phyloP scores from a whole-genome alignment of 176 grass and related monocot genomes.

The Oryza coarctata region DNA sequence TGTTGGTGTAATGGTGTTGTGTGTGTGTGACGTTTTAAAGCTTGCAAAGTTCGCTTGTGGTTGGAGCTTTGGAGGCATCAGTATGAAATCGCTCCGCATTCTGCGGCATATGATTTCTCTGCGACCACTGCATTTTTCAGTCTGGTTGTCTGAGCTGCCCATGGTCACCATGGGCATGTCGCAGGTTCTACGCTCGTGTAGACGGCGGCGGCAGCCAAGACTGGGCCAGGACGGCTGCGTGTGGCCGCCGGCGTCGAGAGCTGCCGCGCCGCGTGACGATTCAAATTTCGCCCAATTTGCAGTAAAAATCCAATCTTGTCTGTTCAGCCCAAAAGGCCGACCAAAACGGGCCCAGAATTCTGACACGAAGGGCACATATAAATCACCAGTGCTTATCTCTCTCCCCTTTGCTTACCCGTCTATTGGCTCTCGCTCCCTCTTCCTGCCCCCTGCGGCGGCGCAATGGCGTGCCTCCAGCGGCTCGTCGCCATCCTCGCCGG shows the following conservation, averaged over 20 bases:
- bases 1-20: neutral
- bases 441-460: no score
- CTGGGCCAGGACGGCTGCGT: neutral
- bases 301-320: neutral
- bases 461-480: conserved; percentile 39
- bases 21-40: neutral
- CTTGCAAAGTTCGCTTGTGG: neutral
- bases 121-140: neutral
- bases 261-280: neutral
- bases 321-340: neutral
- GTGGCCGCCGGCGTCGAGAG: neutral
- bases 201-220: no score
- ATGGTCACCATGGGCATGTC: neutral
- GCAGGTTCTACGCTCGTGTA: neutral
- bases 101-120: neutral
- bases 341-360: neutral
- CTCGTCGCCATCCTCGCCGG: conserved; percentile 22
- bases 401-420: neutral
- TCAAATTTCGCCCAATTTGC: conserved; percentile 14
- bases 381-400: neutral
- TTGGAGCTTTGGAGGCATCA: neutral
- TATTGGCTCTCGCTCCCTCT: neutral
- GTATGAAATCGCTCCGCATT: neutral
- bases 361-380: neutral
- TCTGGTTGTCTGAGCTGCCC: neutral